Conservation (phyloP, 768 basidiomycete genomes). For the Kwoniella botswanensis region DNA sequence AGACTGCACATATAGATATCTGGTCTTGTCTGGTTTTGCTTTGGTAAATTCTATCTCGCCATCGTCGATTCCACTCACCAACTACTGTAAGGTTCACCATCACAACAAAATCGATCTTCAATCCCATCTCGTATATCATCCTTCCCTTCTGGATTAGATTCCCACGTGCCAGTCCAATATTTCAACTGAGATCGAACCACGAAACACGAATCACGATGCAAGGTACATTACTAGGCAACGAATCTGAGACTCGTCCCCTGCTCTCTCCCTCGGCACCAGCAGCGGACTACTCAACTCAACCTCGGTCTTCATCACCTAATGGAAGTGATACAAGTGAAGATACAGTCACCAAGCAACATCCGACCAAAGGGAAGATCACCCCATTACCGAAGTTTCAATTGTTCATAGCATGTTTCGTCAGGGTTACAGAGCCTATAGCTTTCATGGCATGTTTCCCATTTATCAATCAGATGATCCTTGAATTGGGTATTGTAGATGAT, state of each 20-base stretch:
- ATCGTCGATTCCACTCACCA: too few relatives aligned
- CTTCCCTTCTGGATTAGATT: too few relatives aligned
- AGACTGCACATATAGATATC: too few relatives aligned
- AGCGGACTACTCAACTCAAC: slow-evolving; percentile 2
- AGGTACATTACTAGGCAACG: slow-evolving; percentile 20
- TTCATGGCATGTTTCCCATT: slow-evolving; percentile 49
- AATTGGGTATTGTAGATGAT: slow-evolving; percentile 40
- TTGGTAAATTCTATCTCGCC: too few relatives aligned
- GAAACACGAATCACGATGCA: neutral
- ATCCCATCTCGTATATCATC: too few relatives aligned
- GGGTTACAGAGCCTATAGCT: slow-evolving; percentile 44
- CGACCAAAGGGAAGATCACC: slow-evolving; percentile 24
- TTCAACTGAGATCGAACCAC: too few relatives aligned
- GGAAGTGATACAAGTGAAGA: neutral
- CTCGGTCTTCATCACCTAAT: neutral
- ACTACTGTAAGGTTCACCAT: too few relatives aligned
- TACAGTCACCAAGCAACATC: neutral
- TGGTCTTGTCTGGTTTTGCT: too few relatives aligned
- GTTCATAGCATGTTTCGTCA: slow-evolving; percentile 40
- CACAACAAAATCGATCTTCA: too few relatives aligned
- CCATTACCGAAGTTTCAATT: slow-evolving; percentile 47
- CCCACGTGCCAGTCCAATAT: too few relatives aligned
- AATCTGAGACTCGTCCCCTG: slow-evolving; percentile 21
- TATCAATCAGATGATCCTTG: slow-evolving; percentile 51
- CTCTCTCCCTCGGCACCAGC: neutral